Evolutionary conservation across 192 early-diverging fungal genomes (phyloP).

Genomic region (Backusella circina): DNA sequence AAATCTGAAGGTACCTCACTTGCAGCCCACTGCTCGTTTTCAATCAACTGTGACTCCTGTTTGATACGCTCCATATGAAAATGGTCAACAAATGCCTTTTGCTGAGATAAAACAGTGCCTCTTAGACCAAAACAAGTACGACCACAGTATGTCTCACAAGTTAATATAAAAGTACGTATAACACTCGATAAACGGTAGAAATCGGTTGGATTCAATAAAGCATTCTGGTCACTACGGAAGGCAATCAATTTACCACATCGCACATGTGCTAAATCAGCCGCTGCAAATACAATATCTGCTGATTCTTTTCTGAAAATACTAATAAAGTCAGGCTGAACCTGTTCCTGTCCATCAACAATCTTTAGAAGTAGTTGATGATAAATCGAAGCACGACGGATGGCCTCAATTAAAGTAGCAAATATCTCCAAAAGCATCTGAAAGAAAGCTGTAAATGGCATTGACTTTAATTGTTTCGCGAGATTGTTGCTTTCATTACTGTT

Average conservation of each 20-base stretch:
- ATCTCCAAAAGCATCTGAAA: conserved; percentile 73
- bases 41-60: conserved; percentile 83
- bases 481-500: conserved; percentile 19
- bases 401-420: conserved; percentile 69
- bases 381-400: conserved; percentile 66
- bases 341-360: conserved; percentile 60
- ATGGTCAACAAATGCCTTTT: conserved; percentile 85
- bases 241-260: conserved; percentile 85
- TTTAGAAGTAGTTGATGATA: conserved; percentile 68
- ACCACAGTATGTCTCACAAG: conserved; percentile 75
- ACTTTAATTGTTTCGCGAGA: conserved; percentile 63
- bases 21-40: conserved; percentile 96
- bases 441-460: conserved; percentile 86
- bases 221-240: conserved; percentile 86
- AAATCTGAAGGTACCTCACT: conserved; percentile 93
- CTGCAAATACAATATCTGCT: conserved; percentile 53
- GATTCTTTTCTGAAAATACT: background rate
- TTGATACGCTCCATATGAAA: conserved; percentile 93
- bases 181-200: conserved; percentile 82
- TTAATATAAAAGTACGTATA: conserved; percentile 80
- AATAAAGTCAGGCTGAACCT: background rate
- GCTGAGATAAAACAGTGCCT: conserved; percentile 84
- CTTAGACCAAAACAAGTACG: conserved; percentile 90
- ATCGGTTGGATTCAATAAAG: conserved; percentile 80
- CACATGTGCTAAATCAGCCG: conserved; percentile 81